phyloP scores from a whole-genome alignment of 208 protist genomes.

The Crithidia mellificae region DNA sequence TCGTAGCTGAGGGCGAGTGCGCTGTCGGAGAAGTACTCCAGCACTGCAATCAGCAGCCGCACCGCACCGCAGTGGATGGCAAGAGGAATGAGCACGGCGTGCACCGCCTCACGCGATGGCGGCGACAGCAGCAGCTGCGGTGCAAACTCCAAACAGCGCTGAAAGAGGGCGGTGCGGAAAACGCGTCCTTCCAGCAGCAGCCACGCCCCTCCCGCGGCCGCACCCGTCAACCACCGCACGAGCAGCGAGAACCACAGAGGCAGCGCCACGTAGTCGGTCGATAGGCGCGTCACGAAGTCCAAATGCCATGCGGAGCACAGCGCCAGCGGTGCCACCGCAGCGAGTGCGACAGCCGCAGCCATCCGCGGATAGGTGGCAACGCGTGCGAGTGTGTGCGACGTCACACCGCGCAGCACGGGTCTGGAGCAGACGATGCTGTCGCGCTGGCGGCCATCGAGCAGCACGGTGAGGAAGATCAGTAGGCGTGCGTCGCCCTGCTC shows the following conservation, averaged over 20 bases:
- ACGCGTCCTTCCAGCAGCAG: slow-evolving; percentile 7
- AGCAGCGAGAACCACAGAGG: slow-evolving; percentile 27
- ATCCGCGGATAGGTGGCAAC: slow-evolving; percentile 9
- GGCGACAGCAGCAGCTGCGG: slow-evolving; percentile 10
- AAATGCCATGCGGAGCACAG: slow-evolving; percentile 25
- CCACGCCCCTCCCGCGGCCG: slow-evolving; percentile 7
- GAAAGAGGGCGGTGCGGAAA: slow-evolving; percentile 24
- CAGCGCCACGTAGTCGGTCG: slow-evolving; percentile 22
- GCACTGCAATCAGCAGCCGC: slow-evolving; percentile 10
- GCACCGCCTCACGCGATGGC: slow-evolving; percentile 5
- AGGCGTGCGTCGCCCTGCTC: slow-evolving; percentile 3
- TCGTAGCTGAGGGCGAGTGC: background rate
- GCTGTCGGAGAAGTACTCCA: slow-evolving; percentile 11
- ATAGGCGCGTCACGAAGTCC: slow-evolving; percentile 11
- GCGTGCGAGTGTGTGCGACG: slow-evolving; percentile 6
- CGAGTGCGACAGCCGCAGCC: background rate
- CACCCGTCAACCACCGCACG: slow-evolving; percentile 18
- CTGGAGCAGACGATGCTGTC: background rate
- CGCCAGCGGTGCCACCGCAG: background rate
- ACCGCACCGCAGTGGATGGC: slow-evolving; percentile 18
- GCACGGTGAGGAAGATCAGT: background rate
- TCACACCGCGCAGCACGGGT: slow-evolving; percentile 13
- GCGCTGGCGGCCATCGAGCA: background rate
- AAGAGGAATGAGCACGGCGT: slow-evolving; percentile 22
- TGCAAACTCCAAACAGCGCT: slow-evolving; percentile 21